Conservation (phyloP, 1,284 basidiomycete genomes). For the Wallemia hederae region DNA sequence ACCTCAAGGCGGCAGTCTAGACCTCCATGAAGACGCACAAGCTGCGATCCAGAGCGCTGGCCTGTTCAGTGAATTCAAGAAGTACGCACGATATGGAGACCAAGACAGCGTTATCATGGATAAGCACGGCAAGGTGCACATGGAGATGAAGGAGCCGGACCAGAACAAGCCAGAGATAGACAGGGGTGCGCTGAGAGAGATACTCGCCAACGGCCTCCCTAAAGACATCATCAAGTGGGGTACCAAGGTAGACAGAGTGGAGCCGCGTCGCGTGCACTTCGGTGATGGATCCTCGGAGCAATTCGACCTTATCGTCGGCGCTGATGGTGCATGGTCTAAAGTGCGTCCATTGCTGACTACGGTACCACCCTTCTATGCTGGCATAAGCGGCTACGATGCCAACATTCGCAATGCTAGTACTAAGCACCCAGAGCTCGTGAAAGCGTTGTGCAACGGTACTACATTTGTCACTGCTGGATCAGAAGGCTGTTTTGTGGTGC, state of each 20-base stretch:
- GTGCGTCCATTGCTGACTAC: conserved; percentile 17
- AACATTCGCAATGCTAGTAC: conserved; percentile 9
- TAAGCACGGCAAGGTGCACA: neutral
- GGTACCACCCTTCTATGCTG: conserved; percentile 16
- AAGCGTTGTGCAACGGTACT: conserved; percentile 13
- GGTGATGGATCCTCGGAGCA: conserved; percentile 6
- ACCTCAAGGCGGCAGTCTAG: neutral
- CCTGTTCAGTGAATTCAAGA: neutral
- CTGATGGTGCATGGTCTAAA: conserved; percentile 22
- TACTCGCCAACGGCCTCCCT: conserved; percentile 11
- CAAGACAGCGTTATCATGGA: neutral
- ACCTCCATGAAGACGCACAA: neutral
- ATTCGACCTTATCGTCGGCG: conserved; percentile 19
- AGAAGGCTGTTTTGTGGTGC: conserved; percentile 13
- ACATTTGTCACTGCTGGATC: conserved; percentile 11
- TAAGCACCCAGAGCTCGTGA: conserved; percentile 10
- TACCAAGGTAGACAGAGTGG: conserved; percentile 7
- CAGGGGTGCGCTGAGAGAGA: conserved; percentile 11
- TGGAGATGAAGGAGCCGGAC: neutral
- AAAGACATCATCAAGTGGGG: conserved; percentile 12
- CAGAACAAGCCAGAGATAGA: conserved; percentile 5
- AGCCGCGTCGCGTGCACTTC: conserved; percentile 6
- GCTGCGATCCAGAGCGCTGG: neutral
- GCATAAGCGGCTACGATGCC: conserved; percentile 15
- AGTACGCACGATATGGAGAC: neutral